phyloP scores from a whole-genome alignment of 768 basidiomycete genomes.

The Cantharellus anzutake region DNA sequence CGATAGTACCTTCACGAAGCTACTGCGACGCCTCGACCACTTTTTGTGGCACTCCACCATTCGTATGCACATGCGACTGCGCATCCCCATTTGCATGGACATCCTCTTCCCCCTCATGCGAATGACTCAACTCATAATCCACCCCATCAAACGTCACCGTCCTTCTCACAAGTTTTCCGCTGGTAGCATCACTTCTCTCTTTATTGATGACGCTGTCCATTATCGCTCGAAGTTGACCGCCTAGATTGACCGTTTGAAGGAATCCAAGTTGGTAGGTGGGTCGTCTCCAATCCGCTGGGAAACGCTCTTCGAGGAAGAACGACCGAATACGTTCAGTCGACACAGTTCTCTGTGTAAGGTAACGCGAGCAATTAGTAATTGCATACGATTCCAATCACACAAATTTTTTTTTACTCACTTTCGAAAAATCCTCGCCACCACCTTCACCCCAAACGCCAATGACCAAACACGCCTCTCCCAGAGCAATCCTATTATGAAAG shows the following conservation, averaged over 20 bases:
- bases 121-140: no score
- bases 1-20: no score
- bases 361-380: no score
- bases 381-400: no score
- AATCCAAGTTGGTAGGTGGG: background rate
- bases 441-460: background rate
- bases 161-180: background rate
- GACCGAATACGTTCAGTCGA: background rate
- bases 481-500: background rate
- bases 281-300: background rate
- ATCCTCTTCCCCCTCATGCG: no score
- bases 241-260: background rate
- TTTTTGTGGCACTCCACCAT: no score
- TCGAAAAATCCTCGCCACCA: slow-evolving; percentile 7
- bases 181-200: background rate
- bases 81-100: no score
- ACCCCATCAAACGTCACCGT: no score
- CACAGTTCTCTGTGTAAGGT: background rate
- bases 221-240: background rate
- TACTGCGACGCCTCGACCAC: no score
- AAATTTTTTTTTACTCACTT: slow-evolving; percentile 22
- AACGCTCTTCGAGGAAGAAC: background rate
- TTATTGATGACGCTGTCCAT: background rate
- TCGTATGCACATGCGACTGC: no score
- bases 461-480: background rate